A percentile compares a stretch with the other conserved stretches of the same genome.
phyloP scores from a whole-genome alignment of 345 rosid genomes.

The Excoecaria cochinchinensis region DNA sequence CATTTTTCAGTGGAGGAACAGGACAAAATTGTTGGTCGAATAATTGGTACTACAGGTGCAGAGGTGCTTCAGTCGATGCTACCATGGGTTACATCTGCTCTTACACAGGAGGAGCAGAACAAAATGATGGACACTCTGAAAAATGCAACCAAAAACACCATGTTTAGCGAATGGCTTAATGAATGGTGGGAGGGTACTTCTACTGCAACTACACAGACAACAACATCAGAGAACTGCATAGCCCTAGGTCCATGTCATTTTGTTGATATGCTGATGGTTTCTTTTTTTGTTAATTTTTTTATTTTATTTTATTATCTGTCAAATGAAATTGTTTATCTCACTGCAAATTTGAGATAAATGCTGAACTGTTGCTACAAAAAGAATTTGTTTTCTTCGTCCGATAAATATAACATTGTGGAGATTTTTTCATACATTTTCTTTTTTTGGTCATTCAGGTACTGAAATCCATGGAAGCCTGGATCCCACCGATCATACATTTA shows the following conservation, averaged over 20 bases:
- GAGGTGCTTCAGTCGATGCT: conserved; percentile 68
- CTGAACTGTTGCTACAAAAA: conserved; percentile 11
- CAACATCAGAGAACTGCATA: conserved; percentile 44
- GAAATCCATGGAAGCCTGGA: conserved; percentile 46
- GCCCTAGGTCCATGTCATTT: conserved; percentile 40
- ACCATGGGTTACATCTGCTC: conserved; percentile 67
- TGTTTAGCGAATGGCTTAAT: conserved; percentile 65
- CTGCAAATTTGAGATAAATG: conserved; percentile 13
- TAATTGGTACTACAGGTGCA: conserved; percentile 64
- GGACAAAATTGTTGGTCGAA: conserved; percentile 58
- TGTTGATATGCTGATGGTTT: not conserved
- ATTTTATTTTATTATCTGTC: not conserved
- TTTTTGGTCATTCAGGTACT: conserved; percentile 27
- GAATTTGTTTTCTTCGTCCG: not conserved
- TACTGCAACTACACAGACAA: conserved; percentile 25
- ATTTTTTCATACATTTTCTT: conserved; percentile 4
- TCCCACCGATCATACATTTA: conserved; percentile 46
- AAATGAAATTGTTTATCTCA: not conserved
- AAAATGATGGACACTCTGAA: conserved; percentile 69
- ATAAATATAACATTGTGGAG: conserved; percentile 17
- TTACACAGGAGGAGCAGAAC: conserved; percentile 61
- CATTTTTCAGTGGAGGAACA: conserved; percentile 66
- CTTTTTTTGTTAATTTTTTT: too few species aligned
- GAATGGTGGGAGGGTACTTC: conserved; percentile 59
- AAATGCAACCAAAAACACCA: conserved; percentile 61